phyloP scores from a whole-genome alignment of 331 rosid genomes.

The Malus hybrid region DNA sequence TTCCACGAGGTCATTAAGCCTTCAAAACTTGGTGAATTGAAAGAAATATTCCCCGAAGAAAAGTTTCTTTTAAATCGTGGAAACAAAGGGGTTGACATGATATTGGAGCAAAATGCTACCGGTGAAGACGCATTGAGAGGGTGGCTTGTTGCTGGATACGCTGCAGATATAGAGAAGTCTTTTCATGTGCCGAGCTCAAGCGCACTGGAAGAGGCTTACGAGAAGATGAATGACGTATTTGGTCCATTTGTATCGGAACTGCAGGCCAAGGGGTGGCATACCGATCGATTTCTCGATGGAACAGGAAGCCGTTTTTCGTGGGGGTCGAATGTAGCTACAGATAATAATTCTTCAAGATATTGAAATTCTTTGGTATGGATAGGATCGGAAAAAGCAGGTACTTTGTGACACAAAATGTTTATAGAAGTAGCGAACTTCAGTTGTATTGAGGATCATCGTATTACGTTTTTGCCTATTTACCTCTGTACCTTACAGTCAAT shows the following conservation, averaged over 20 bases:
- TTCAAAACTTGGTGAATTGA: slow-evolving; percentile 46
- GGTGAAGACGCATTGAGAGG: slow-evolving; percentile 88
- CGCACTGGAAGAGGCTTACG: slow-evolving; percentile 46
- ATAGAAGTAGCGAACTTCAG: too few relatives aligned
- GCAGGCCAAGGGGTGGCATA: slow-evolving; percentile 78
- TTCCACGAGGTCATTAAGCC: slow-evolving; percentile 56
- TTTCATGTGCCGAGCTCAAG: slow-evolving; percentile 25
- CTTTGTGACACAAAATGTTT: neutral
- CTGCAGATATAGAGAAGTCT: slow-evolving; percentile 32
- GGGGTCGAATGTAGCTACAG: slow-evolving; percentile 1
- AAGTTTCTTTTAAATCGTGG: slow-evolving; percentile 51
- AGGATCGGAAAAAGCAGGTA: neutral
- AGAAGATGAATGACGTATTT: slow-evolving; percentile 56
- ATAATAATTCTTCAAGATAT: slow-evolving; percentile 1
- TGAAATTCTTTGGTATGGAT: neutral
- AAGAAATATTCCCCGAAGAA: slow-evolving; percentile 55
- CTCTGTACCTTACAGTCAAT: too few relatives aligned
- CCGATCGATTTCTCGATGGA: slow-evolving; percentile 76
- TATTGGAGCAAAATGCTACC: slow-evolving; percentile 55
- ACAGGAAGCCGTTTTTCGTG: slow-evolving; percentile 58
- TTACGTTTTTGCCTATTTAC: too few relatives aligned
- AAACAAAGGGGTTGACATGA: slow-evolving; percentile 56
- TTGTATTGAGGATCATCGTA: too few relatives aligned
- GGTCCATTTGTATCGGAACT: slow-evolving; percentile 47
- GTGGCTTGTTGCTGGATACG: slow-evolving; percentile 78